Conservation (phyloP, 257 asterid genomes). For the Gentiana macrophylla region DNA sequence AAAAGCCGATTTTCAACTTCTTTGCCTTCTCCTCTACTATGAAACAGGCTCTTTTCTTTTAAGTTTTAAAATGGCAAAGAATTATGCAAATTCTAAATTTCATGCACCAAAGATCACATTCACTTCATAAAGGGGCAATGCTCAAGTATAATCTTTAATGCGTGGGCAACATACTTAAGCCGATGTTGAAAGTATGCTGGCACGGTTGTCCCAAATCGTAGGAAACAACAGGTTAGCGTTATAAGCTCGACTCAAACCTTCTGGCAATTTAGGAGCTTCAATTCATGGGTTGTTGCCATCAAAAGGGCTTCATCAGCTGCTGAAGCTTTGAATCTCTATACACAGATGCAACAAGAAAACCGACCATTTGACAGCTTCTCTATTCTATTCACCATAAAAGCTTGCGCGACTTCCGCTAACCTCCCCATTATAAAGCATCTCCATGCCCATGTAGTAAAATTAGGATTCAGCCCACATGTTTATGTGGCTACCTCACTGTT, state of each 20-base stretch:
- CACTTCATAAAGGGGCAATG: too few relatives aligned
- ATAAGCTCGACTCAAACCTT: background rate
- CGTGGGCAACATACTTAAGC: background rate
- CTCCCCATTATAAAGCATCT: conserved; percentile 27
- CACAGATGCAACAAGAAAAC: conserved; percentile 31
- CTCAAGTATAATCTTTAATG: too few relatives aligned
- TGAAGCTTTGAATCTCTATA: conserved; percentile 31
- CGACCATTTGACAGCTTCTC: conserved; percentile 29
- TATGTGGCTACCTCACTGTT: conserved; percentile 47
- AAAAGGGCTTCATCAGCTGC: conserved; percentile 30
- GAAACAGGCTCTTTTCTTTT: too few relatives aligned
- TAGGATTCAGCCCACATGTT: conserved; percentile 34
- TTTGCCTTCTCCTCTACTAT: too few relatives aligned
- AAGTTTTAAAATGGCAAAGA: too few relatives aligned
- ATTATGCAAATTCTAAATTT: too few relatives aligned
- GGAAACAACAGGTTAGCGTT: background rate
- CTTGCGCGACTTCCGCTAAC: conserved; percentile 24
- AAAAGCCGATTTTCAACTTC: too few relatives aligned
- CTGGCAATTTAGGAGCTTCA: conserved; percentile 13
- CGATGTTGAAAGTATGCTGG: background rate
- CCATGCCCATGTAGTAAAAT: conserved; percentile 43
- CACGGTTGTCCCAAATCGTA: background rate
- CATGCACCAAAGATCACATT: too few relatives aligned
- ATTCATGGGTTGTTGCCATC: conserved; percentile 32
- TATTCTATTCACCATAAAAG: conserved; percentile 34